Base-by-base conservation (phyloP, 257 asterid species). In the Paraleonurus japonicus region DNA sequence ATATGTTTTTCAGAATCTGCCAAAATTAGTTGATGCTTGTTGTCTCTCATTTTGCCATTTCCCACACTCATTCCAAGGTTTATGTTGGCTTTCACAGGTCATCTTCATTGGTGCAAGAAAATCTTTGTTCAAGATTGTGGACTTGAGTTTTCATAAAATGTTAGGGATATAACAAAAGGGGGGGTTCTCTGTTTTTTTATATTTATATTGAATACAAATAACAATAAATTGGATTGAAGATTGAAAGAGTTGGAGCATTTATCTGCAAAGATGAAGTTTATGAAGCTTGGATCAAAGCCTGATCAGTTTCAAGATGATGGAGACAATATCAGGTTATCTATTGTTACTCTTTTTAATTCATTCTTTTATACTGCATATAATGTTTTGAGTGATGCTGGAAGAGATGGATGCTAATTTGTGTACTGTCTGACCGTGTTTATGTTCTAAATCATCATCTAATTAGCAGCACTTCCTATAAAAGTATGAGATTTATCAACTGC, bases 261-360 rank as follows among this genome's bases (percentile, higher is more conserved):
- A 15, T 13, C 50, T 7, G 58, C 66, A 68, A 85, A 76, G 69
- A 90, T 90, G 96, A 90, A 90, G 92, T 90, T 84, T 73, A 90
- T 90, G 95, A 90, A 90, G 85, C 92, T 90, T 41, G 96, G 96
- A 37, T 88, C 96, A 48, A 90, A 90, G 81, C 89, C 92, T 55
- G 95, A 90, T 79, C 90, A 79, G 75, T 88, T 90, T 82, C 90
- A 90, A 80, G 79, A 82, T 5, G 90, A 90, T 66, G 95, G 89
- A 47, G 92, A 88, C 11, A 80, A 84, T 78, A 78, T 79, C 81
- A 90, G 96, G 96, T 90, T 66, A 76, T 81, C 76, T 32, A 30
- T 53, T 11, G 15, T 27, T 55, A 35, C 43, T 69, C 4, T 51
- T 51, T 27, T 51, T 51, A 24, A 26, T 32, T 48, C 5, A 3